phyloP scores from a whole-genome alignment of 179 eudicot species.

The Silene noctiflora region DNA sequence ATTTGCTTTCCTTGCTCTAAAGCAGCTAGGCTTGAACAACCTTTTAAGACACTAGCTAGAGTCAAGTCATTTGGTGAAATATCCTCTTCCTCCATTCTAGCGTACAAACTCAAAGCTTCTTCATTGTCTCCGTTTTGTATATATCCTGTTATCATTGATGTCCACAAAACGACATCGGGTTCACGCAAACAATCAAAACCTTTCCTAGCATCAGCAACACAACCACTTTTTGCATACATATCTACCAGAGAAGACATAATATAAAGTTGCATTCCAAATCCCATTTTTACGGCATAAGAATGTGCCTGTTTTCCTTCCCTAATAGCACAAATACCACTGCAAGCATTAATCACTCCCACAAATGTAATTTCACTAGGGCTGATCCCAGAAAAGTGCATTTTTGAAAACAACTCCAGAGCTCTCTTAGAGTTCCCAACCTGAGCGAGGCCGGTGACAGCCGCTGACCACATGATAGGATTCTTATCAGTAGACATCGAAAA shows the following conservation, averaged over 20 bases:
- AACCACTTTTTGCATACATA: slow-evolving; percentile 72
- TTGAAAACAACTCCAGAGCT: slow-evolving; percentile 38
- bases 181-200: slow-evolving; percentile 59
- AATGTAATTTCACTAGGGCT: slow-evolving; percentile 56
- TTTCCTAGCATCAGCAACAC: slow-evolving; percentile 43
- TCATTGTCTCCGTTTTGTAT: slow-evolving; percentile 51
- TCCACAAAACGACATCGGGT: slow-evolving; percentile 74
- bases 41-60: slow-evolving; percentile 54
- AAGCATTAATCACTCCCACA: slow-evolving; percentile 68
- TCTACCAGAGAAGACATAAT: slow-evolving; percentile 62
- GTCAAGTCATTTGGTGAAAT: slow-evolving; percentile 59
- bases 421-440: slow-evolving; percentile 35
- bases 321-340: slow-evolving; percentile 37
- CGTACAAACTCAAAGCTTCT: slow-evolving; percentile 50
- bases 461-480: slow-evolving; percentile 59
- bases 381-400: slow-evolving; percentile 52
- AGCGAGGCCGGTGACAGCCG: slow-evolving; percentile 63
- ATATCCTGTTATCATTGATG: slow-evolving; percentile 64
- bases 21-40: slow-evolving; percentile 60
- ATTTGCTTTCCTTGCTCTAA: slow-evolving; percentile 71
- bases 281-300: slow-evolving; percentile 48
- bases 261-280: slow-evolving; percentile 53
- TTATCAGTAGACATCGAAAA: slow-evolving; percentile 36
- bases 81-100: slow-evolving; percentile 53
- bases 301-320: slow-evolving; percentile 54